These are phyloP conservation scores for Zygosaccharomyces sapae DNA, from an alignment of 1,139 yeast genomes.

Conservation along the genomic window DNA sequence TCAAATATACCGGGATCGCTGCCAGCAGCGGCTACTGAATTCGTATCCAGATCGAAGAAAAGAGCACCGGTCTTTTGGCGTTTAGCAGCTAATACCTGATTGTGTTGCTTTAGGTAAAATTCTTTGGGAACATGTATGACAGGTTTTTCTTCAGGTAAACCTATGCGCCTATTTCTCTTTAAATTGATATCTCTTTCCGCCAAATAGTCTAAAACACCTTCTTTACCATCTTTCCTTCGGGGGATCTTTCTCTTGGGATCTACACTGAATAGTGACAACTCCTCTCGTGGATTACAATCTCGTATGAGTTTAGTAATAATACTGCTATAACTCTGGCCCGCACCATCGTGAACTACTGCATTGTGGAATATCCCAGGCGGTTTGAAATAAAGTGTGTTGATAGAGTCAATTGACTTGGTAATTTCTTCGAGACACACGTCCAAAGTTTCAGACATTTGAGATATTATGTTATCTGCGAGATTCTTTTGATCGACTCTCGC, in stretches of 20 bases:
- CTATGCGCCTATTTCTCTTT: slow-evolving; percentile 30
- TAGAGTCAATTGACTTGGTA: slow-evolving; percentile 27
- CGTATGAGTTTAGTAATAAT: slow-evolving; percentile 31
- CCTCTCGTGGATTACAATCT: slow-evolving; percentile 33
- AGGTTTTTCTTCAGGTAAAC: slow-evolving; percentile 29
- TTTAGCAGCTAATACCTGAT: slow-evolving; percentile 22
- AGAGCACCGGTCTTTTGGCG: slow-evolving; percentile 20
- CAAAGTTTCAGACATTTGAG: slow-evolving; percentile 27
- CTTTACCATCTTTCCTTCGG: slow-evolving; percentile 34
- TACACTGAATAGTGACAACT: slow-evolving; percentile 28
- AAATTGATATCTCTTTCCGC: slow-evolving; percentile 25
- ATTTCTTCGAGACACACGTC: slow-evolving; percentile 30
- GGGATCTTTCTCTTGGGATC: slow-evolving; percentile 23
- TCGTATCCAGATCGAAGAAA: slow-evolving; percentile 20
- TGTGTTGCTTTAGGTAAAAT: slow-evolving; percentile 32
- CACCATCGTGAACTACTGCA: slow-evolving; percentile 29
- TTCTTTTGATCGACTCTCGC: no score
- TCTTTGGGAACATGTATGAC: slow-evolving; percentile 33
- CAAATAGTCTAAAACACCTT: slow-evolving; percentile 32
- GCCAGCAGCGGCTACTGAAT: slow-evolving; percentile 8
- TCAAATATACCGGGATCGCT: slow-evolving; percentile 20
- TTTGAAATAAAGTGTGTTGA: slow-evolving; percentile 32
- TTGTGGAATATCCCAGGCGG: slow-evolving; percentile 38
- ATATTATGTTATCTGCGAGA: neutral
- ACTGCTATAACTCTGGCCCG: slow-evolving; percentile 19